Conservation (phyloP, 306 rosid species). For the Inga laurina region DNA sequence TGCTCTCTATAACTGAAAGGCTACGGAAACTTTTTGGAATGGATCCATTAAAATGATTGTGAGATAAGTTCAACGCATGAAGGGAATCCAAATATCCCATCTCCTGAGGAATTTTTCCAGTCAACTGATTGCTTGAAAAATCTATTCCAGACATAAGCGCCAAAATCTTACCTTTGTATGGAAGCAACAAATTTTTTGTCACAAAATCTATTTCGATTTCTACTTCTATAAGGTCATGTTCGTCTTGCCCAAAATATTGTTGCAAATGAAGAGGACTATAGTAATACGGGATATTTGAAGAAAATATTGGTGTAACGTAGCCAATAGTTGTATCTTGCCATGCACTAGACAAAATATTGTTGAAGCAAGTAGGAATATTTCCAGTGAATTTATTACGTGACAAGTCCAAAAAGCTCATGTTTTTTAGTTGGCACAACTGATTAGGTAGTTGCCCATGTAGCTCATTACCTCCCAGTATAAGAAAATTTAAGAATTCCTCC, state of each 20-base stretch:
- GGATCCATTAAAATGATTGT: neutral
- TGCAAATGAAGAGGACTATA: too few relatives aligned
- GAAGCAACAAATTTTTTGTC: neutral
- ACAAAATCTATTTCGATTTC: neutral
- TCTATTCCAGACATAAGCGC: neutral
- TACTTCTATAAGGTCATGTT: too few relatives aligned
- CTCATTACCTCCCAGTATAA: neutral
- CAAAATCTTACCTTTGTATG: neutral
- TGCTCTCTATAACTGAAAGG: neutral
- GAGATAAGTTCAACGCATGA: neutral
- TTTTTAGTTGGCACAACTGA: neutral
- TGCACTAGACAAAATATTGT: too few relatives aligned
- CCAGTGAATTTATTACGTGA: neutral
- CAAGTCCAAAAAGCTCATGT: neutral
- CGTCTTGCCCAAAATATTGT: rapidly evolving
- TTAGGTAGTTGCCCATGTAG: neutral
- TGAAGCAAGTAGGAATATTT: neutral
- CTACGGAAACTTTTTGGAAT: neutral
- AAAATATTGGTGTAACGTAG: too few relatives aligned
- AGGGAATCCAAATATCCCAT: neutral
- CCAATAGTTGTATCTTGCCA: rapidly evolving
- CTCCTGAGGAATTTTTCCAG: neutral
- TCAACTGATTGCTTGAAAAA: neutral
- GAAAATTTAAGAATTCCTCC: neutral
- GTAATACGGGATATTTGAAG: too few relatives aligned